These are phyloP conservation scores for Alternaria triticimaculans DNA, from an alignment of 2,329 filamentous ascomycete genomes.

Conservation along the genomic window DNA sequence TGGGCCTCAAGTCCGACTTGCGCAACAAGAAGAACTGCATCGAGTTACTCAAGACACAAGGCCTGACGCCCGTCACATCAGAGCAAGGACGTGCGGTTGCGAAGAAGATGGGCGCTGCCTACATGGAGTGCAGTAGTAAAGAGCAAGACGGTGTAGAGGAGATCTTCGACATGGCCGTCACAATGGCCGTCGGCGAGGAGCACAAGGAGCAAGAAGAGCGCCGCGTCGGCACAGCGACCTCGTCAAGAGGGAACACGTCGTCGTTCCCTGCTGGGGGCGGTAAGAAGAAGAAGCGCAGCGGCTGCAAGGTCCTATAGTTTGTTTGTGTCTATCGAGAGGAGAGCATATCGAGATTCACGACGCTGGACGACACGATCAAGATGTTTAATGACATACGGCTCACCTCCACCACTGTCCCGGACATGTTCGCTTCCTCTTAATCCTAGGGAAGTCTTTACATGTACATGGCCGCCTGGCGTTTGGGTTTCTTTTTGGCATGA, in stretches of 20 bases:
- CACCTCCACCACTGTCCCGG: constrained; percentile 36
- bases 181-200: constrained; percentile 83
- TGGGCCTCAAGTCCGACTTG: constrained; percentile 96
- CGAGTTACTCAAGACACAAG: constrained; percentile 97
- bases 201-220: constrained; percentile 40
- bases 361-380: constrained; percentile 51
- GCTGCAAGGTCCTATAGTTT: constrained; percentile 49
- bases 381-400: constrained; percentile 45
- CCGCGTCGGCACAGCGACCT: constrained; percentile 12
- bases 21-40: constrained; percentile 96
- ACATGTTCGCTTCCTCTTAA: constrained; percentile 28
- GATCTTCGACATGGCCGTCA: constrained; percentile 91
- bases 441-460: constrained; percentile 22
- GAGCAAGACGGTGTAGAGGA: constrained; percentile 96
- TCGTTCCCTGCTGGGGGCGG: constrained; percentile 34
- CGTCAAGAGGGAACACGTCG: constrained; percentile 25
- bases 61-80: constrained; percentile 89
- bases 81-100: constrained; percentile 90
- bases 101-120: constrained; percentile 90
- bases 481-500: constrained; percentile 21
- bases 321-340: constrained; percentile 27
- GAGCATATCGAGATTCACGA: constrained; percentile 46
- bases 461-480: constrained; percentile 36
- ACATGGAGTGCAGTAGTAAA: constrained; percentile 99
- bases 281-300: constrained; percentile 49